phyloP scores from a whole-genome alignment of 345 rosid genomes.

The Lumnitzera racemosa region DNA sequence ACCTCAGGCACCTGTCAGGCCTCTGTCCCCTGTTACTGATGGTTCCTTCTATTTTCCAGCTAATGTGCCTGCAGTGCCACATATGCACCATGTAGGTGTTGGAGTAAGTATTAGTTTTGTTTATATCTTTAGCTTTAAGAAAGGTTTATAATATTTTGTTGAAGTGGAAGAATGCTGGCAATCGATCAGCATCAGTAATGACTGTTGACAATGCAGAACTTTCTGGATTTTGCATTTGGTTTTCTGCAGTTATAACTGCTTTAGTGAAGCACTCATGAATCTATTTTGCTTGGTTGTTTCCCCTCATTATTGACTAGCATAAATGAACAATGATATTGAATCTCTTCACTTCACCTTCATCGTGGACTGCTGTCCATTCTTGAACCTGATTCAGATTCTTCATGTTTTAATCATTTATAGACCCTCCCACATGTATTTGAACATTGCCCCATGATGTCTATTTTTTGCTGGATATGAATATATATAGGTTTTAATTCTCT shows the following conservation, averaged over 20 bases:
- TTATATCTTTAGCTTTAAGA: neutral
- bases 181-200: neutral
- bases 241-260: neutral
- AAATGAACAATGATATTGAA: too few relatives aligned
- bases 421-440: too few relatives aligned
- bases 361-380: too few relatives aligned
- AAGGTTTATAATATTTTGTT: neutral
- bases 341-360: too few relatives aligned
- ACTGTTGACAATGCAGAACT: neutral
- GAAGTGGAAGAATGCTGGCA: neutral
- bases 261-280: neutral
- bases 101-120: constrained; percentile 45
- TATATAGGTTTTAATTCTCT: too few relatives aligned
- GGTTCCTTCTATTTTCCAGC: constrained; percentile 57
- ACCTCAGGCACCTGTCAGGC: constrained; percentile 51
- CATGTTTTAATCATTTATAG: too few relatives aligned
- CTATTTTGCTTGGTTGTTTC: too few relatives aligned
- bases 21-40: constrained; percentile 57
- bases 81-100: constrained; percentile 59
- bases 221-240: neutral
- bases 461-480: too few relatives aligned
- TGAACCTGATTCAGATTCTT: too few relatives aligned
- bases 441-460: too few relatives aligned
- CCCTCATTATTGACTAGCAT: too few relatives aligned
- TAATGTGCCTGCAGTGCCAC: constrained; percentile 37